Evolutionary conservation across 192 early-diverging fungal species (phyloP), one percentile per base, ranked within the genome.

Genomic region (Thamnidium elegans): DNA sequence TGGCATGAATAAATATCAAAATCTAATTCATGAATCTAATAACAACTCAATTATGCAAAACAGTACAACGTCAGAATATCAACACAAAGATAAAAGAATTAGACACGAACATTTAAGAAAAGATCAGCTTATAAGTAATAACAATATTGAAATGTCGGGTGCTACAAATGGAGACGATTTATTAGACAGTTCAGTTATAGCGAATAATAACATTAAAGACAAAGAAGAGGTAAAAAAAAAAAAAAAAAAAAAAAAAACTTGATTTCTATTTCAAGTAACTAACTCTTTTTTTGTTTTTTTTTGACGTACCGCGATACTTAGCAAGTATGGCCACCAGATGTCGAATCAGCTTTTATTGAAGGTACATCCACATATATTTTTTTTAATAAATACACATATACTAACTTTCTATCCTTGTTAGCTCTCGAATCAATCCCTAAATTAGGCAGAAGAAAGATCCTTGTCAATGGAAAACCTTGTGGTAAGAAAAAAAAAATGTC

Each of bases 261-360:
- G 26, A 54, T 54, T 15, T 45, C 44, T 45, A 45, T 45, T 13
- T 45, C 8, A 13, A 45, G 8, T 11, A 58, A 58, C 55, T 34
- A 43, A 43, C 6, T 15, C 2, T 32, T 54, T 23, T 31, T 31
- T 30, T 36, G 34, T 36, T 36, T 36, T 39, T 39, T 39, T 39
- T 39, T 39, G 36, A 39, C 36, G 9, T 39, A 10, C 9, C 9
- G 5, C 17, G 13, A 58, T 20, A 20, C 21, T 21, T 55, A 63
- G 63, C 63, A 85, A 77, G 83, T 85, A 5, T 86, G 84, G 84
- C 82, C 84, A 9, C 69, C 70, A 50, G 80, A 84, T 77, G 79
- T 86, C 7, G 84, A 84, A 68, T 75, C 65, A 45, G 80, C 79
- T 10, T 86, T 84, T 71, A 66, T 84, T 52, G 73, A 84, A 80